phyloP scores from a whole-genome alignment of 805 yeast genomes.

The Kregervanrija fluxuum region DNA sequence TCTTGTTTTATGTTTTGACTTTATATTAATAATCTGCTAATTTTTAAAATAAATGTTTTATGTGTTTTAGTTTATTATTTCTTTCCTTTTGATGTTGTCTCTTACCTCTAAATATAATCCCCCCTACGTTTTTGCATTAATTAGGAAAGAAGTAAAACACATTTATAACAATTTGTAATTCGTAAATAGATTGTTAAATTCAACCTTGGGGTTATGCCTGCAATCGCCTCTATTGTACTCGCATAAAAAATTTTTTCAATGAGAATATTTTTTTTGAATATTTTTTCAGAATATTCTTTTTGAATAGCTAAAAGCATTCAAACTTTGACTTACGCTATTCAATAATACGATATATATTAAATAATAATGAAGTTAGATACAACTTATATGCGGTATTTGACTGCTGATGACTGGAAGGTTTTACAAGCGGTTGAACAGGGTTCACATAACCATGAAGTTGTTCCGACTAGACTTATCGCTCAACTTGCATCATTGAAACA shows the following conservation, averaged over 20 bases:
- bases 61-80: not conserved
- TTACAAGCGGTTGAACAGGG: slow-evolving; percentile 88
- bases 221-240: too few species aligned
- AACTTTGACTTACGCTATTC: too few species aligned
- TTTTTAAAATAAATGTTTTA: not conserved
- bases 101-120: too few species aligned
- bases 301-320: too few species aligned
- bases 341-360: not conserved
- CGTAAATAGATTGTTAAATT: too few species aligned
- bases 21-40: not conserved
- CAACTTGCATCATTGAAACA: slow-evolving; percentile 73
- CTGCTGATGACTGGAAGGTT: slow-evolving; percentile 85
- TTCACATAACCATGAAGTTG: slow-evolving; percentile 87
- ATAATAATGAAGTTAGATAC: slow-evolving; percentile 81
- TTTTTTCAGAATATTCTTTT: too few species aligned
- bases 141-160: too few species aligned
- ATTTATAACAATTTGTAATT: too few species aligned
- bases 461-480: slow-evolving; percentile 80
- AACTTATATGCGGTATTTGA: slow-evolving; percentile 86
- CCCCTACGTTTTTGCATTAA: too few species aligned
- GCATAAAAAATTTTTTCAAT: too few species aligned
- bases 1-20: not conserved
- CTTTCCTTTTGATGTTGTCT: not conserved
- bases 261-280: too few species aligned
- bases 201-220: too few species aligned